A percentile compares a stretch with the other conserved stretches of the same genome.
These are phyloP conservation scores for Taphrina pruni DNA, from an alignment of 1,139 yeast species.

Conservation along the genomic window DNA sequence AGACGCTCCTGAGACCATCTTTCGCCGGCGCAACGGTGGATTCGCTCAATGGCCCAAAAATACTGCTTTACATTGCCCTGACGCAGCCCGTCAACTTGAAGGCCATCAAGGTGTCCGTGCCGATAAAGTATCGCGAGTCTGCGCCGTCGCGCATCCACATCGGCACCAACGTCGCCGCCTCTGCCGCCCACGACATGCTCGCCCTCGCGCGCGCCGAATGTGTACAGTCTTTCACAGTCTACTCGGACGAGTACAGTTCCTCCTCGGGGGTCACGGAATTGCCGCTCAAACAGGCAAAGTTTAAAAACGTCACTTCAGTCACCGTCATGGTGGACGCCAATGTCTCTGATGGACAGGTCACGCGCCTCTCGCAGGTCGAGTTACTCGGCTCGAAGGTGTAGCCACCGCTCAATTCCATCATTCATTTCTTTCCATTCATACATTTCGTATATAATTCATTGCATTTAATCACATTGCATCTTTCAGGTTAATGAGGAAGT, in stretches of 20 bases:
- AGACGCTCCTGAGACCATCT: conserved; percentile 25
- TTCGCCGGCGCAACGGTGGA: conserved; percentile 32
- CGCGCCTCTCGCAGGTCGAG: conserved; percentile 26
- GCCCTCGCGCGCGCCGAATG: conserved; percentile 32
- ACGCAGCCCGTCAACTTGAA: conserved; percentile 2
- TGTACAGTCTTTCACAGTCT: conserved; percentile 33
- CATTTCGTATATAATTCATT: too few species aligned
- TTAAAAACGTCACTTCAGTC: conserved; percentile 14
- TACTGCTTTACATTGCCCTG: conserved; percentile 19
- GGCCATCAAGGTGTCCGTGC: conserved; percentile 13
- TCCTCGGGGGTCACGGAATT: conserved; percentile 1
- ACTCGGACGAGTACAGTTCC: conserved; percentile 28
- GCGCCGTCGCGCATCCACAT: conserved; percentile 33
- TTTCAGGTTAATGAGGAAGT: background rate
- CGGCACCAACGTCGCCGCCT: conserved; percentile 17
- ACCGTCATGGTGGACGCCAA: conserved; percentile 29
- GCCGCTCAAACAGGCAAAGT: conserved; percentile 27
- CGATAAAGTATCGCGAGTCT: background rate
- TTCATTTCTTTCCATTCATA: background rate
- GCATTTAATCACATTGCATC: too few species aligned
- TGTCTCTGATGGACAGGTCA: background rate
- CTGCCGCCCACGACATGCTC: conserved; percentile 17
- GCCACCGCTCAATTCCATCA: background rate
- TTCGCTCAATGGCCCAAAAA: conserved; percentile 11
- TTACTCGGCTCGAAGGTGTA: conserved; percentile 14